Base-by-base conservation (phyloP, 2,329 filamentous ascomycete genomes). In the Fusarium irregulare region DNA sequence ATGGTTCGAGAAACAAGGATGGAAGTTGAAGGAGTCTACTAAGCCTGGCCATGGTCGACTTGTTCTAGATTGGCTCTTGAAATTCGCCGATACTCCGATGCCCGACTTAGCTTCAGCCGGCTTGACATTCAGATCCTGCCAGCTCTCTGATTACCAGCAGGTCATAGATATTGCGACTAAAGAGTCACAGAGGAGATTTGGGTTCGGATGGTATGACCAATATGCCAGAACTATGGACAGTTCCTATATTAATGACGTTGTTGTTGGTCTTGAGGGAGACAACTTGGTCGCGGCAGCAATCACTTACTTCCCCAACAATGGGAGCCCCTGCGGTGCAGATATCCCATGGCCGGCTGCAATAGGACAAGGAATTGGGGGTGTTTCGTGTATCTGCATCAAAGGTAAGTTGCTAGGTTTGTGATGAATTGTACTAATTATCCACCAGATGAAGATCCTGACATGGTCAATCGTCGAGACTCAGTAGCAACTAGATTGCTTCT, bases 191-290 rank as follows among this genome's bases (percentile, higher is more conserved):
- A 80, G 79, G 49, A 83, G 85, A 63, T 79, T 82, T 34, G 81
- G 82, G 46, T 83, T 87, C 70, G 87, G 87, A 45, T 88, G 87
- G 86, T 88, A 85, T 70, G 87, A 89, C 71, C 86, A 88, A 71
- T 90, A 89, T 68, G 82, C 82, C 58, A 83, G 81, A 66, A 79
- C 88, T 12, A 82, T 82, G 46, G 81, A 84, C 66, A 82, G 83
- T 10, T 80, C 80, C 51, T 79, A 84, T 66, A 79, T 87, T 41
- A 79, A 80, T 48, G 86, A 89, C 68, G 83, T 90, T 54, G 74
- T 89, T n/a, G 67, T 89, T 23, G 87, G 83, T 4, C 72, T 87
- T 18, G 83, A 87, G 45, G 81, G 82, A 28, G 78, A 80, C 21
- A 79, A 73, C 3, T 82, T 89, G 47, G 81, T 89, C 20, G 86